Evolutionary conservation across 176 grass and related monocot genomes (phyloP).

Genomic region (Aegilops tauschii): DNA sequence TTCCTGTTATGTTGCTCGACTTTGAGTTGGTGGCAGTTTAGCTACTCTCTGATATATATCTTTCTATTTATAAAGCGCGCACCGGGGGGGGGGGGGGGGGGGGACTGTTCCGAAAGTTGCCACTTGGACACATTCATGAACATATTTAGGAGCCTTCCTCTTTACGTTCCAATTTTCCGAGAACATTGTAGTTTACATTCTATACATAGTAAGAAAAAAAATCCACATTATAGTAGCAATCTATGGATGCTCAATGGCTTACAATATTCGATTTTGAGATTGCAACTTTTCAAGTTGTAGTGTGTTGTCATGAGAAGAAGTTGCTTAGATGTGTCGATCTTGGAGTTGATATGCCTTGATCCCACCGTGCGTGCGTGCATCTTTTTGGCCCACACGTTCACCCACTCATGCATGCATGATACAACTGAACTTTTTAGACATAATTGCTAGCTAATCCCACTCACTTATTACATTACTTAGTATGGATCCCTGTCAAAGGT

Average conservation of each 20-base stretch:
- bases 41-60: too few species aligned
- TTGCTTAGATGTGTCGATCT: background rate
- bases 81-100: too few species aligned
- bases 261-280: background rate
- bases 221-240: background rate
- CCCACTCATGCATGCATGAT: slow-evolving; percentile 4
- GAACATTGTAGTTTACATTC: too few species aligned
- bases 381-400: background rate
- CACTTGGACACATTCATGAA: too few species aligned
- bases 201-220: too few species aligned
- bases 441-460: slow-evolving; percentile 19
- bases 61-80: too few species aligned
- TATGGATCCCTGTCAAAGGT: background rate
- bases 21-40: too few species aligned
- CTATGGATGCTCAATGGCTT: background rate
- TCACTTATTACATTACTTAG: slow-evolving; percentile 6
- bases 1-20: too few species aligned
- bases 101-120: too few species aligned
- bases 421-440: background rate
- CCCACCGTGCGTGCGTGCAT: slow-evolving; percentile 14
- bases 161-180: too few species aligned
- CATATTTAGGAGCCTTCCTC: too few species aligned
- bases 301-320: background rate
- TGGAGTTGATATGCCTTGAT: background rate
- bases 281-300: background rate